Evolutionary conservation across 1,139 yeast species (phyloP).

Genomic region (Hanseniaspora sp.): DNA sequence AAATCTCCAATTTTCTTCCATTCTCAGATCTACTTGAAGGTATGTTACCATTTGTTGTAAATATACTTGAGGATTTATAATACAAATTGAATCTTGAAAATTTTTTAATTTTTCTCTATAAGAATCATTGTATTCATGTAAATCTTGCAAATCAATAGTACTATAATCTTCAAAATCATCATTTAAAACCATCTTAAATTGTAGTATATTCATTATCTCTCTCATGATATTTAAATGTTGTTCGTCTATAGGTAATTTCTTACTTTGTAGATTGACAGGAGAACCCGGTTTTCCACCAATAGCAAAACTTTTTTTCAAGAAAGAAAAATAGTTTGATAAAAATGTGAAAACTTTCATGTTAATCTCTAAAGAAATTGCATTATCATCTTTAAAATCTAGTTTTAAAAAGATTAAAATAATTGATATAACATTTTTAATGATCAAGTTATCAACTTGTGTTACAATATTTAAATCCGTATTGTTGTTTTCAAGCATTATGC

Average conservation of each 20-base stretch:
- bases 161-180: constrained; percentile 58
- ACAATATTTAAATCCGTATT: constrained; percentile 15
- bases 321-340: constrained; percentile 58
- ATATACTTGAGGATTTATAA: constrained; percentile 61
- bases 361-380: constrained; percentile 75
- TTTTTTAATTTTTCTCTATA: constrained; percentile 55
- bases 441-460: constrained; percentile 35
- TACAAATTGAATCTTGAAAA: constrained; percentile 77
- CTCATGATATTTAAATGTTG: constrained; percentile 44
- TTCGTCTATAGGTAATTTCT: constrained; percentile 30
- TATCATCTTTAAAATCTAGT: constrained; percentile 23
- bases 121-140: constrained; percentile 68
- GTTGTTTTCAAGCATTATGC: constrained; percentile 50
- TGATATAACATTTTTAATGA: constrained; percentile 59
- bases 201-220: constrained; percentile 54
- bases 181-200: constrained; percentile 45
- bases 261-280: constrained; percentile 28
- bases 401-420: constrained; percentile 56
- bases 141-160: constrained; percentile 58
- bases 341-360: constrained; percentile 74
- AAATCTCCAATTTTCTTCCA: constrained; percentile 69
- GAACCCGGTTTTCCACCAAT: constrained; percentile 32
- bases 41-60: constrained; percentile 43
- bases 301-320: constrained; percentile 47
- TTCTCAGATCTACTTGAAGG: constrained; percentile 33